Base-by-base conservation (phyloP, 352 stramenopile genomes). In the Phytophthora hybrid region DNA sequence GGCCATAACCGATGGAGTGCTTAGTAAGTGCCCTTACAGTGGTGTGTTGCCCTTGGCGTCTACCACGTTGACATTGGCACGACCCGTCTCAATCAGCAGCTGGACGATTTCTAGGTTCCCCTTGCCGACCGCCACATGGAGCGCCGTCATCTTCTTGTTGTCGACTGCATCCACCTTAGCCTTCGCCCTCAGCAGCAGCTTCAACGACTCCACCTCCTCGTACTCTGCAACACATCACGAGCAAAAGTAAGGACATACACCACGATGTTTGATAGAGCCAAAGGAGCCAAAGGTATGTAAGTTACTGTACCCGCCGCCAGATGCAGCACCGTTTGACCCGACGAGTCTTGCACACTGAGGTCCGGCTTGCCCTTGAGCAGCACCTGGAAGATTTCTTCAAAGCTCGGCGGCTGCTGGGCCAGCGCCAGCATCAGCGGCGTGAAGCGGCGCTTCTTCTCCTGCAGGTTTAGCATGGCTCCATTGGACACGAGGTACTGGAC, bases 381-480 rank as follows among this genome's bases (percentile, higher is more conserved):
- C 1, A 71, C 77, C 41, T 90, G 78, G 32, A 94, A 72, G 29
- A 93, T 89, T 61, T 92, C 84, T 62, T 92, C 54, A 63, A 89
- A 92, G 19, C 78, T 79, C 19, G 80, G 80, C 14, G 88, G 88
- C 44, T 91, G 88, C 44, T 93, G 88, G 26, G 88, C 88, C 47
- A 94, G 65, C 29, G 81, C 84, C 34, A 94, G 78, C 88, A 94
- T 94, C 31, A 92, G 60, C 31, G 88, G 84, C 56, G 88, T 94
- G 72, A 93, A 93, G 44, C 77, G 80, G 59, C 80, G 88, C 73
- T 93, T 93, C 77, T 91, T 94, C 31, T 93, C 83, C 71, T 93
- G 84, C 53, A 87, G 68, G 32, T 94, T 90, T 14, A 94, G 78
- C 63, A 80, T 77, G n/a, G 79, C 84, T 14, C 88, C 85, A 79